Evolutionary conservation across 331 rosid genomes (phyloP).

Genomic region (Rosa hybrid): DNA sequence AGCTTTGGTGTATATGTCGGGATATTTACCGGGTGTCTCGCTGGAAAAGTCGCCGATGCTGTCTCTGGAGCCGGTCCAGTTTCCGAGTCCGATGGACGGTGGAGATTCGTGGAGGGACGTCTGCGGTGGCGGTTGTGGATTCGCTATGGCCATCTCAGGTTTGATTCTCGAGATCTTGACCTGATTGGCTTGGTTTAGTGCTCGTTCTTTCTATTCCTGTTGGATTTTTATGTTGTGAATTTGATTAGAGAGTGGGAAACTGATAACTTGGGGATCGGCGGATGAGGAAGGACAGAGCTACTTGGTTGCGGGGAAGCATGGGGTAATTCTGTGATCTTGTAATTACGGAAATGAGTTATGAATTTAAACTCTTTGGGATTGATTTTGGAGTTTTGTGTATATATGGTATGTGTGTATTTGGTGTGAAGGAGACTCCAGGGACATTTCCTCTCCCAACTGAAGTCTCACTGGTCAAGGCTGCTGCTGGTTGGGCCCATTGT

Average conservation of each 20-base stretch:
- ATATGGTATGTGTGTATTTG: slow-evolving; percentile 16
- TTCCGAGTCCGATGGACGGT: slow-evolving; percentile 30
- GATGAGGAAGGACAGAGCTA: slow-evolving; percentile 77
- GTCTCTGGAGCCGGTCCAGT: slow-evolving; percentile 45
- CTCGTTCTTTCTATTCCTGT: too few relatives aligned
- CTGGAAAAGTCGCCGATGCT: slow-evolving; percentile 64
- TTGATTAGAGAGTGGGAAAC: slow-evolving; percentile 64
- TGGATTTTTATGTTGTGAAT: too few relatives aligned
- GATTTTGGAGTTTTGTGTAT: slow-evolving; percentile 36
- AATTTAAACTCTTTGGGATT: slow-evolving; percentile 33
- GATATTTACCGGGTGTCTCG: slow-evolving; percentile 84
- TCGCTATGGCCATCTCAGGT: slow-evolving; percentile 91
- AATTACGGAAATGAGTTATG: slow-evolving; percentile 12
- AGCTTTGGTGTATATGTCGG: slow-evolving; percentile 72
- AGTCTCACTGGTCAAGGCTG: slow-evolving; percentile 65
- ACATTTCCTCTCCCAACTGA: slow-evolving; percentile 62
- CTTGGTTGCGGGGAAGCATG: slow-evolving; percentile 71
- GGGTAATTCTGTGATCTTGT: slow-evolving; percentile 59
- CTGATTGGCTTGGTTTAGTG: background rate
- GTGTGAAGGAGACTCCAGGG: slow-evolving; percentile 76
- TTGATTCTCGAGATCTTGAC: slow-evolving; percentile 25
- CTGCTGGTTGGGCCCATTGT: slow-evolving; percentile 95
- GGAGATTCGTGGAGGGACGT: slow-evolving; percentile 71
- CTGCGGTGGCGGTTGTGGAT: slow-evolving; percentile 91
- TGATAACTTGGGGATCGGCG: slow-evolving; percentile 80